Conservation (phyloP, 2,329 filamentous ascomycete genomes). For the Colletotrichum neosansevieriae region DNA sequence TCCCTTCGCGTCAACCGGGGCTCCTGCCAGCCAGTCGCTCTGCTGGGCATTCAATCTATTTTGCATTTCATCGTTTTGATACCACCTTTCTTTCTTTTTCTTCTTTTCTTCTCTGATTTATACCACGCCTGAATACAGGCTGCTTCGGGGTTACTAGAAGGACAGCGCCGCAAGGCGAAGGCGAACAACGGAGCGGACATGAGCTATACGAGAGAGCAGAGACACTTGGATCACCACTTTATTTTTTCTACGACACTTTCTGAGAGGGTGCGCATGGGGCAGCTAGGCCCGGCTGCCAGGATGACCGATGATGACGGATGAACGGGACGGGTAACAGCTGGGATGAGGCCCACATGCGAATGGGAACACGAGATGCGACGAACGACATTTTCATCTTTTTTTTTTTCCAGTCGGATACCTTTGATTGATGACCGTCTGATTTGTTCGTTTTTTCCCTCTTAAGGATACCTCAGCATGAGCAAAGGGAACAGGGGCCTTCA, state of each 20-base stretch:
- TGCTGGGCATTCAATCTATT: slow-evolving; percentile 37
- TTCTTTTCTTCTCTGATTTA: slow-evolving; percentile 46
- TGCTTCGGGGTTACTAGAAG: slow-evolving; percentile 37
- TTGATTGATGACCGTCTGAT: slow-evolving; percentile 5
- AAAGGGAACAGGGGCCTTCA: slow-evolving; percentile 26
- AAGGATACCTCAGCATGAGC: slow-evolving; percentile 37
- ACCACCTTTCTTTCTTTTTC: slow-evolving; percentile 43
- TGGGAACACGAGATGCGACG: slow-evolving; percentile 37
- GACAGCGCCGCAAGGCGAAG: slow-evolving; percentile 57
- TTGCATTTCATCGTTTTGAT: slow-evolving; percentile 40
- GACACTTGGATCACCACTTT: slow-evolving; percentile 39
- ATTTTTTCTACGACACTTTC: slow-evolving; percentile 29
- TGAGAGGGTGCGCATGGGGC: slow-evolving; percentile 28
- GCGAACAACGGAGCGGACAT: slow-evolving; percentile 45
- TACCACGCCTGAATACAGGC: slow-evolving; percentile 30
- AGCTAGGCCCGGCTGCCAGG: slow-evolving; percentile 40
- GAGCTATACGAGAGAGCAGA: slow-evolving; percentile 39
- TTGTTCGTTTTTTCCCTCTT: slow-evolving; percentile 2
- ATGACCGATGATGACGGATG: slow-evolving; percentile 37
- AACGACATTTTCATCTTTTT: slow-evolving; percentile 20
- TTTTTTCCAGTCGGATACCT: slow-evolving; percentile 5
- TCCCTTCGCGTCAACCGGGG: slow-evolving; percentile 32
- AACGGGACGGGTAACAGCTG: slow-evolving; percentile 42
- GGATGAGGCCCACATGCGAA: slow-evolving; percentile 36
- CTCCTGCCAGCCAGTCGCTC: slow-evolving; percentile 33